Base-by-base conservation (phyloP, 192 early-diverging fungal genomes). In the Podila minutissima region DNA sequence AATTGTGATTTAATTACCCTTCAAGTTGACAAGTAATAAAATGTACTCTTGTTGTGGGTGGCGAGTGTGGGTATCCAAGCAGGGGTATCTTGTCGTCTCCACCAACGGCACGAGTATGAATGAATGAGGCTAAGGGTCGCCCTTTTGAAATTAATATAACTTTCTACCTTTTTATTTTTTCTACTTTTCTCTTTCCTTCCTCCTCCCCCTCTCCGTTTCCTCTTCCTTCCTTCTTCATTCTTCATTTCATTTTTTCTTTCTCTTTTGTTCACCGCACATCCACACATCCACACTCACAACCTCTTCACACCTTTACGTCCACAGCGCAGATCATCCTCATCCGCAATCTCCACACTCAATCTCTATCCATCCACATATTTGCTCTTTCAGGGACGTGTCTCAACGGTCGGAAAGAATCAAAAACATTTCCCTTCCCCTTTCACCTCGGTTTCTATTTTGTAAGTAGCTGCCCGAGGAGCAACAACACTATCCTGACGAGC, bases 311-410 rank as follows among this genome's bases (percentile, higher is more conserved):
- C 22, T 24, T 11, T 55, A 12, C 24, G 53, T 55, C 53, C 8
- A 3, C 53, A 55, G 8, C 4, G 3, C 41, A 46, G 41, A 46
- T 46, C 53, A 55, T 55, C 9, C 11, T 55, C 22, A 22, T 55
- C 22, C 53, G 13, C 51, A 19, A 22, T 22, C 3, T 20, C 53
- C 20, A 55, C 53, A 24, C n/a, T 24, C 20, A 19, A 2, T 22
- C 9, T 24, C 24, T 26, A 9, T 55, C 53, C 53, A 20, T 55
- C 53, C 53, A 55, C 8, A 6, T n/a, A 24, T 55, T 55, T 55
- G 20, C 24, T 55, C 24, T 55, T 55, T 55, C 53, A 55, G 53
- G 53, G 53, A 55, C 53, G 51, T 55, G 51, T 55, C 22, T 55
- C 51, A 24, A 24, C 38, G 41, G 15, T 46, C 41, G 24, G 20